Evolutionary conservation across 805 yeast genomes (phyloP), one percentile per base, ranked within the genome.

Genomic region (Kazachstania kunashirensis): DNA sequence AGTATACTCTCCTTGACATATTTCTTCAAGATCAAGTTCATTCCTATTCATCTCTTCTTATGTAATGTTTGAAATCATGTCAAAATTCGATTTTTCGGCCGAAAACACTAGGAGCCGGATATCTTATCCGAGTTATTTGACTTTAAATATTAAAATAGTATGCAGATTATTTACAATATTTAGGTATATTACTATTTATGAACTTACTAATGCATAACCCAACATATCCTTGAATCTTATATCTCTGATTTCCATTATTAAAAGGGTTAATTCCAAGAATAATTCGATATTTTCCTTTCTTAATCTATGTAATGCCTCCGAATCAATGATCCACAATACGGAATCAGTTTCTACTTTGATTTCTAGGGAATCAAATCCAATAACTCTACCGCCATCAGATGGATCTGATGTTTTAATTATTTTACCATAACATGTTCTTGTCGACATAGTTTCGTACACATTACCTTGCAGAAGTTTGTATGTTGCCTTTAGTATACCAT

Each of bases 151-250:
- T n/a, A n/a, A n/a, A n/a, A n/a, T n/a, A n/a, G n/a, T n/a, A n/a
- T n/a, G n/a, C n/a, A n/a, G n/a, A n/a, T n/a, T n/a, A n/a, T n/a
- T n/a, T n/a, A n/a, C n/a, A n/a, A n/a, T n/a, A n/a, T n/a, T n/a
- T n/a, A n/a, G n/a, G n/a, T n/a, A n/a, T n/a, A n/a, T n/a, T n/a
- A n/a, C n/a, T n/a, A n/a, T 6, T 25, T 28, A 73, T 9, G 77
- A 68, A 29, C 83, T 67, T 3, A 84, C 75, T 34, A 84, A 65
- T 17, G 86, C 70, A 53, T 82, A 84, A 3, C 92, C 84, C 3
- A 89, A 71, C 45, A 85, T 64, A 19, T 83, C 73, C 42, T 77
- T 84, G 48, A 80, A 79, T 44, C 95, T 65, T 48, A 75, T 85
- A 39, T 79, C 77, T 24, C 76, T 66, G 36, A 86, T 60, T 32